phyloP scores from a whole-genome alignment of 371 early-diverging fungal species.

The Mortierella sp. region DNA sequence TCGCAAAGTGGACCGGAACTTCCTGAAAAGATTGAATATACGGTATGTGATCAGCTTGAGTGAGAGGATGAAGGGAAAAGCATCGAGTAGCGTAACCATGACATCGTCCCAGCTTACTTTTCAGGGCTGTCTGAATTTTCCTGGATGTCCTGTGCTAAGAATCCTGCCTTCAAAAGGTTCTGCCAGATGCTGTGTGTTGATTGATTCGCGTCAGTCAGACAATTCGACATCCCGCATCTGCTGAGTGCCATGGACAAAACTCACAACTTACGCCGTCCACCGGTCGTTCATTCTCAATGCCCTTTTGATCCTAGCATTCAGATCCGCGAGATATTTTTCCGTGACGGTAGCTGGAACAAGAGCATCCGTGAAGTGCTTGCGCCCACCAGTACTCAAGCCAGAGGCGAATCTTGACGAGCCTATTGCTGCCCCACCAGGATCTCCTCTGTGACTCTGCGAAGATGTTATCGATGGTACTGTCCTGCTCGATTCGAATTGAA shows the following conservation, averaged over 20 bases:
- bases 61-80: neutral
- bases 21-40: constrained; percentile 20
- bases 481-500: constrained; percentile 44
- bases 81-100: neutral
- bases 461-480: constrained; percentile 26
- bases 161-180: constrained; percentile 71
- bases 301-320: constrained; percentile 64
- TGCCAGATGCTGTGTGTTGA: constrained; percentile 65
- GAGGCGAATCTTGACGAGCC: constrained; percentile 13
- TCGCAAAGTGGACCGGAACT: constrained; percentile 62
- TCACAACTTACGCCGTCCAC: constrained; percentile 73
- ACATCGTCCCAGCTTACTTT: constrained; percentile 53
- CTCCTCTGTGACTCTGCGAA: constrained; percentile 24
- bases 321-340: constrained; percentile 66
- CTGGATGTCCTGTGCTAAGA: constrained; percentile 79
- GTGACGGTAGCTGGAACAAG: constrained; percentile 59
- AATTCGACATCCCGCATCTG: too few species aligned
- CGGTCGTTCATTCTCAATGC: constrained; percentile 70
- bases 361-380: constrained; percentile 49
- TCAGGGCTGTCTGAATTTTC: constrained; percentile 68
- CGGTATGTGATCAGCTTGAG: neutral
- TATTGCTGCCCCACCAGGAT: constrained; percentile 13
- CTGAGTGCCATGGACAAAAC: too few species aligned
- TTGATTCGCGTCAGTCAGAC: neutral
- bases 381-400: constrained; percentile 3